A percentile compares a stretch with the other conserved stretches of the same genome.
Evolutionary conservation across 805 yeast species (phyloP).

Genomic region (Cyberlindnera mississippiensis): DNA sequence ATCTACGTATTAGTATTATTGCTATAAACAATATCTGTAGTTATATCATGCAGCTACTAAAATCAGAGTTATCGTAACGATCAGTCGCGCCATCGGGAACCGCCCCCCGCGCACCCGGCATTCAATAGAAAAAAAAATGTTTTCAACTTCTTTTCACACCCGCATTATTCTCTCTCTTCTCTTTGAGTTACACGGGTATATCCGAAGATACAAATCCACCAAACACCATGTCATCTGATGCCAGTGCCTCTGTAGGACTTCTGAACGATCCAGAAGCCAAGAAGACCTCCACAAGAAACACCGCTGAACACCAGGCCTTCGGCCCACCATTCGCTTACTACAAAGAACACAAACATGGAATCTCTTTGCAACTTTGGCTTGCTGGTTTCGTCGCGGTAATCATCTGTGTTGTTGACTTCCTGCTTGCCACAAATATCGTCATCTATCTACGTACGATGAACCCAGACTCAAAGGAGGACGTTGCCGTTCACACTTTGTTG

Average conservation of each 20-base stretch:
- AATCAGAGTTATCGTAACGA: background rate
- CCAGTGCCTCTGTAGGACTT: background rate
- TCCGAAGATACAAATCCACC: background rate
- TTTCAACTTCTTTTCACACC: background rate
- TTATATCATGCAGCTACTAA: background rate
- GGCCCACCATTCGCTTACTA: conserved; percentile 26
- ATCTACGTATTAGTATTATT: background rate
- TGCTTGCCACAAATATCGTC: conserved; percentile 33
- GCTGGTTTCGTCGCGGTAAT: conserved; percentile 28
- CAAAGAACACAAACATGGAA: conserved; percentile 18
- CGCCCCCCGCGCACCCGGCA: background rate
- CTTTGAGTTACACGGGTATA: no score
- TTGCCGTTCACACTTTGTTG: conserved; percentile 18
- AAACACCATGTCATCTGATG: background rate
- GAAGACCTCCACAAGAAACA: background rate
- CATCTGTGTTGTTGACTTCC: conserved; percentile 28
- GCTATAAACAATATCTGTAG: background rate
- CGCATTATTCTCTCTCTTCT: no score
- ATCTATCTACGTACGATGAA: conserved; percentile 33
- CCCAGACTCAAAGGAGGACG: conserved; percentile 17
- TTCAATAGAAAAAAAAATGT: background rate
- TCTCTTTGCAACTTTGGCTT: conserved; percentile 23
- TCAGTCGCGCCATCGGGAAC: background rate
- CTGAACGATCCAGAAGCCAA: background rate
- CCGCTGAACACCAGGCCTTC: conserved; percentile 19